Conservation (phyloP, 306 rosid genomes). For the Castanospermum australe region DNA sequence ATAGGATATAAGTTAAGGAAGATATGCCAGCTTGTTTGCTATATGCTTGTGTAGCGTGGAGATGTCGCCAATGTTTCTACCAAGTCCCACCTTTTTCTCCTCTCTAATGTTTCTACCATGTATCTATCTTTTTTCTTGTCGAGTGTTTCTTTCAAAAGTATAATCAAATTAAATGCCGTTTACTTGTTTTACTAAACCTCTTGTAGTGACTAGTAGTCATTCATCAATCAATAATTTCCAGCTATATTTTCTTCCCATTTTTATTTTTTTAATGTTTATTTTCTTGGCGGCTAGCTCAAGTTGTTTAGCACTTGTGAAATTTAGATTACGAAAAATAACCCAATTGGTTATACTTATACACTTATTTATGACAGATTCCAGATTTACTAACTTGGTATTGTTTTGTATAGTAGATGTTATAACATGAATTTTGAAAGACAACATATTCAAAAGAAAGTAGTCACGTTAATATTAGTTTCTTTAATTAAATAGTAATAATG, state of each 20-base stretch:
- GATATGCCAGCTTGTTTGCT: conserved; percentile 65
- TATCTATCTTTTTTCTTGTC: not conserved
- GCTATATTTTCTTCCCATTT: not conserved
- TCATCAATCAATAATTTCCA: conserved; percentile 9
- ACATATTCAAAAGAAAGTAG: no score
- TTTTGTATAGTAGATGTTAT: not conserved
- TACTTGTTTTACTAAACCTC: conserved; percentile 1
- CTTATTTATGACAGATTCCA: not conserved
- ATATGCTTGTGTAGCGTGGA: conserved; percentile 45
- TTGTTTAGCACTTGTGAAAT: not conserved
- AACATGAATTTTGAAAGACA: not conserved
- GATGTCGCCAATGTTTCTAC: conserved; percentile 43
- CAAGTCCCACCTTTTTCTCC: conserved; percentile 23
- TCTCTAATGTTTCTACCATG: not conserved
- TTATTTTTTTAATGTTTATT: not conserved
- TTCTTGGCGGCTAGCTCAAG: not conserved
- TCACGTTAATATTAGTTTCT: not conserved
- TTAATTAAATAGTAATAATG: not conserved
- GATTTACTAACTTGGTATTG: not conserved
- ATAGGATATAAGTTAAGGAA: conserved; percentile 35
- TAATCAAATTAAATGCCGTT: not conserved
- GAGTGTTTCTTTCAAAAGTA: not conserved
- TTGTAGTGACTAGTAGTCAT: not conserved
- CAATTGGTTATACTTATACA: not conserved
- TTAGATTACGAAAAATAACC: not conserved